Evolutionary conservation across 495 filamentous ascomycete species (phyloP).

Genomic region (Symbiotaphrina buchneri): DNA sequence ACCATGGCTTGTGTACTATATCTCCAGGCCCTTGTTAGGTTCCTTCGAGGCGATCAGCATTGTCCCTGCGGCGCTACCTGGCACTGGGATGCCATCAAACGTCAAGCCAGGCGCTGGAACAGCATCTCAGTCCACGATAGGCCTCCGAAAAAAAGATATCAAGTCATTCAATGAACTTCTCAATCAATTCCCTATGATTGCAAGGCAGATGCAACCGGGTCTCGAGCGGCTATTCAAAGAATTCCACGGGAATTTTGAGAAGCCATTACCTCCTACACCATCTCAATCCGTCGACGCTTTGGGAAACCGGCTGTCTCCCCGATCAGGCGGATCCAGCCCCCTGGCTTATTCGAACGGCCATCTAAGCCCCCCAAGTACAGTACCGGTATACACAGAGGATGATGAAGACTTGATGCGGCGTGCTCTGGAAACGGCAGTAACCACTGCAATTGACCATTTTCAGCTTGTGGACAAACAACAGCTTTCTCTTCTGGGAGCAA

Average conservation of each 20-base stretch:
- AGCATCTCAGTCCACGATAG: slow-evolving; percentile 15
- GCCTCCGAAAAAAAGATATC: slow-evolving; percentile 83
- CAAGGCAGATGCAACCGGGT: slow-evolving; percentile 85
- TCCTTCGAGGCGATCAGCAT: slow-evolving; percentile 40
- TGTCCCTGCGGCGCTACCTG: slow-evolving; percentile 1
- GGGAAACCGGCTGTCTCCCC: not conserved
- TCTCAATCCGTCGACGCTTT: slow-evolving; percentile 18
- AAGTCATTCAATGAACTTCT: slow-evolving; percentile 78
- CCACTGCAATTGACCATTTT: slow-evolving; percentile 84
- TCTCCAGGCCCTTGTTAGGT: slow-evolving; percentile 78
- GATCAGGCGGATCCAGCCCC: not conserved
- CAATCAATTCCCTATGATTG: slow-evolving; percentile 87
- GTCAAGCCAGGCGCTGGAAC: slow-evolving; percentile 4
- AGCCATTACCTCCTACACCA: slow-evolving; percentile 57
- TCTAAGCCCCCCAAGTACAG: not conserved
- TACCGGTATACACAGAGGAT: slow-evolving; percentile 47
- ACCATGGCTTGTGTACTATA: slow-evolving; percentile 93
- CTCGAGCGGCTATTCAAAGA: slow-evolving; percentile 79
- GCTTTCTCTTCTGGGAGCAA: slow-evolving; percentile 72
- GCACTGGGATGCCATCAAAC: too few species aligned
- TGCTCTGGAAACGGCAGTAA: slow-evolving; percentile 76
- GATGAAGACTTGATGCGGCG: slow-evolving; percentile 74
- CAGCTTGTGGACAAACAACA: slow-evolving; percentile 91
- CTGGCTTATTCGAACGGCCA: not conserved
- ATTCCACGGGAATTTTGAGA: slow-evolving; percentile 67